phyloP scores from a whole-genome alignment of 2,329 filamentous ascomycete species.

The Cladosporium sp. region DNA sequence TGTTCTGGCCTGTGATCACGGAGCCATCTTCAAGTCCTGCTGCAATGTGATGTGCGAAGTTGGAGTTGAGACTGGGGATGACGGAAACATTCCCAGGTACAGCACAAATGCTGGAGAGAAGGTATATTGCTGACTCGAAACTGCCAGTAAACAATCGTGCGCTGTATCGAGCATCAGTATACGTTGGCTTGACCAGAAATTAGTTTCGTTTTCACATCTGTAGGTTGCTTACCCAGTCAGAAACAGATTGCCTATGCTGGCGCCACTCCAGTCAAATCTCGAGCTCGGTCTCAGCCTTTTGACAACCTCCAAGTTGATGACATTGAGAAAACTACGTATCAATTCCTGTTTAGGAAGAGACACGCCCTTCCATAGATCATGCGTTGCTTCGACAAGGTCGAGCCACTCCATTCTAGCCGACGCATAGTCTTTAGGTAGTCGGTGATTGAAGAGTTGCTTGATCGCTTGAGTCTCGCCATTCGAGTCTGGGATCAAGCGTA shows the following conservation, averaged over 20 bases:
- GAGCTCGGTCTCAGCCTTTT: conserved; percentile 44
- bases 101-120: conserved; percentile 81
- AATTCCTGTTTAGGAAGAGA: conserved; percentile 49
- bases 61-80: conserved; percentile 87
- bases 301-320: conserved; percentile 48
- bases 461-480: conserved; percentile 66
- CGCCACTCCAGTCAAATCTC: conserved; percentile 47
- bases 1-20: conserved; percentile 84
- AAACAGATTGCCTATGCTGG: conserved; percentile 50
- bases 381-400: conserved; percentile 78
- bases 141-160: conserved; percentile 87
- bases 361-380: conserved; percentile 64
- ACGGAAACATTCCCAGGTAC: conserved; percentile 73
- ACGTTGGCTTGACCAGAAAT: conserved; percentile 41
- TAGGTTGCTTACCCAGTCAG: conserved; percentile 55
- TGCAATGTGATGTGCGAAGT: conserved; percentile 92
- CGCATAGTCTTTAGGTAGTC: conserved; percentile 60
- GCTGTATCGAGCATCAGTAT: conserved; percentile 41
- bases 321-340: conserved; percentile 47
- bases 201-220: too few species aligned
- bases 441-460: conserved; percentile 81
- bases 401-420: conserved; percentile 77
- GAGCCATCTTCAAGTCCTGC: conserved; percentile 73
- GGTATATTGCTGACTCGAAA: conserved; percentile 88
- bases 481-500: conserved; percentile 76